Conservation (phyloP, 31 red algal genomes). For the Pterothamnion heteromorphum region DNA sequence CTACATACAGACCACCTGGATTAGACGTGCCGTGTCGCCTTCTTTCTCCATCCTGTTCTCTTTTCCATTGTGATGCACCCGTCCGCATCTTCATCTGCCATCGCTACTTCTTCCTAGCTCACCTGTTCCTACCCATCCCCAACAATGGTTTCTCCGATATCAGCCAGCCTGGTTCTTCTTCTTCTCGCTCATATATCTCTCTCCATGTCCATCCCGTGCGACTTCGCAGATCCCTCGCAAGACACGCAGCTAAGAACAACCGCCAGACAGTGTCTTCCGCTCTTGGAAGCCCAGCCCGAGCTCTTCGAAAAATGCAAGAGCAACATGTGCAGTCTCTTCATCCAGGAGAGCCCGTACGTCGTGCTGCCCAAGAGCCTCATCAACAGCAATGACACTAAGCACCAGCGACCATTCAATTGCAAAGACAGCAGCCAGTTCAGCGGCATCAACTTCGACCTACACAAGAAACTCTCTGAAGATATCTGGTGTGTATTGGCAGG, state of each 20-base stretch:
- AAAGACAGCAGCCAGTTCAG: neutral
- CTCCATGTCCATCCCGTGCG: neutral
- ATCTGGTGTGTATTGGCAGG: conserved; percentile 44
- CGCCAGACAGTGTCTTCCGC: neutral
- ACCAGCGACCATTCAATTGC: conserved; percentile 31
- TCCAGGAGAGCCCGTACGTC: conserved; percentile 46
- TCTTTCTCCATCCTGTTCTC: too few species aligned
- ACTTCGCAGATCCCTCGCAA: neutral
- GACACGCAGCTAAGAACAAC: neutral
- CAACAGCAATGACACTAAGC: neutral
- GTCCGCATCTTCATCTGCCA: too few species aligned
- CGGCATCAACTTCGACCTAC: conserved; percentile 18
- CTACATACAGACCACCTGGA: too few species aligned
- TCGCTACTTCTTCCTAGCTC: too few species aligned
- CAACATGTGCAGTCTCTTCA: conserved; percentile 34
- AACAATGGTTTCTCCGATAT: too few species aligned
- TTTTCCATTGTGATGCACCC: too few species aligned
- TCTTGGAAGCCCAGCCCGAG: neutral
- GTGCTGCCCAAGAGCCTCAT: neutral
- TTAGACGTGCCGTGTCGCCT: too few species aligned
- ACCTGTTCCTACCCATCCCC: too few species aligned
- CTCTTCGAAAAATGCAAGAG: neutral
- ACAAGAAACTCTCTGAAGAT: neutral
- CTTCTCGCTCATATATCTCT: too few species aligned
- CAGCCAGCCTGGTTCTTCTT: too few species aligned